These are phyloP conservation scores for Glonium stellatum DNA, from an alignment of 495 filamentous ascomycete species.

Conservation along the genomic window DNA sequence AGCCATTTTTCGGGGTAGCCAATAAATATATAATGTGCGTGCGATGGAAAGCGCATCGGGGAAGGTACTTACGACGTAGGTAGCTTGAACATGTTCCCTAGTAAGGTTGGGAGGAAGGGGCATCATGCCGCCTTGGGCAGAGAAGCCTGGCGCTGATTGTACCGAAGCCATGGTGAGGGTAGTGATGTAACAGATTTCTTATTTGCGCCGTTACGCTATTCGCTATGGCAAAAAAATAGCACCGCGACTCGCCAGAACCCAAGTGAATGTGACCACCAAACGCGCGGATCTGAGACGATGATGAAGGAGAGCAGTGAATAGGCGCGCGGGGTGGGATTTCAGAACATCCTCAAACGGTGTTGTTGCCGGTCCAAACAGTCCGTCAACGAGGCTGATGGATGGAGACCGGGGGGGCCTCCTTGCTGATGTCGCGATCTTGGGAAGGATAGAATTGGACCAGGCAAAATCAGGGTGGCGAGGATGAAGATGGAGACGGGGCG, in stretches of 20 bases:
- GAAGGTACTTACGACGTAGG: constrained; percentile 18
- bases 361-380: constrained; percentile 14
- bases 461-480: constrained; percentile 20
- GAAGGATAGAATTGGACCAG: constrained; percentile 13
- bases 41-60: neutral
- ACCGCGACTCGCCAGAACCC: neutral
- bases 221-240: neutral
- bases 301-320: constrained; percentile 10
- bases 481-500: constrained; percentile 14
- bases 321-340: constrained; percentile 13
- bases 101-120: constrained; percentile 24
- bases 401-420: constrained; percentile 17
- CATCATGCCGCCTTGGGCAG: constrained; percentile 11
- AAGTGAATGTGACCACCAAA: constrained; percentile 4
- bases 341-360: constrained; percentile 22
- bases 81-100: constrained; percentile 25
- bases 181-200: neutral
- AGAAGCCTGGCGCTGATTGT: constrained; percentile 40
- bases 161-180: constrained; percentile 63
- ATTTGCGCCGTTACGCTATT: neutral
- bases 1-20: neutral
- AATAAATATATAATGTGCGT: neutral
- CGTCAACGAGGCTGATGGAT: constrained; percentile 22
- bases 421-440: constrained; percentile 22
- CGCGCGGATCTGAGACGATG: constrained; percentile 11